Conservation (phyloP, 78 protist genomes). For the Dictyostelium discoideum region DNA sequence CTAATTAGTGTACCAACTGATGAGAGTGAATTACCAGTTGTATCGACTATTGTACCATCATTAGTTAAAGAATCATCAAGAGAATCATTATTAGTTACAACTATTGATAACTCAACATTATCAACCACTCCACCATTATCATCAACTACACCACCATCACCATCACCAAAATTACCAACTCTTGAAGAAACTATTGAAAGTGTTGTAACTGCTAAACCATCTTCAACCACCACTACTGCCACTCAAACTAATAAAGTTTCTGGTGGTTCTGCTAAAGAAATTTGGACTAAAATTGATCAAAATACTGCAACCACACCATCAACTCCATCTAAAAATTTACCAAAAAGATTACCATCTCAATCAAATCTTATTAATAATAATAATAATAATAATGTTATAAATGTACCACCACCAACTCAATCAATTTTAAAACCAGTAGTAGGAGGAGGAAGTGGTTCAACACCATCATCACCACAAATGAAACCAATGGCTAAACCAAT, state of each 20-base stretch:
- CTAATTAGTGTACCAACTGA: neutral
- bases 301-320: neutral
- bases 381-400: neutral
- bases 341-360: conserved; percentile 15
- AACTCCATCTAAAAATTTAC: neutral
- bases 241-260: neutral
- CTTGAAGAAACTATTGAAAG: neutral
- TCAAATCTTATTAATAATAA: neutral
- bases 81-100: conserved; percentile 14
- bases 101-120: neutral
- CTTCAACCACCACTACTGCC: neutral
- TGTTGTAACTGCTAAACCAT: neutral
- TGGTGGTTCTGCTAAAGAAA: conserved; percentile 18
- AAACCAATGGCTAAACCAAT: neutral
- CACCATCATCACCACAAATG: neutral
- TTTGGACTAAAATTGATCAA: conserved; percentile 12
- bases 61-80: neutral
- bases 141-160: neutral
- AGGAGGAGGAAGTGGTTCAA: neutral
- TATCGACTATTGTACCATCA: neutral
- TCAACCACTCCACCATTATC: conserved; percentile 9
- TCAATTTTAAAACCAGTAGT: neutral
- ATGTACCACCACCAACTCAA: conserved; percentile 7
- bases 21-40: neutral
- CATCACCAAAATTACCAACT: neutral